Percentiles rank a stretch among this genome's conserved stretches.
Conservation (phyloP, 345 rosid genomes). For the Pistacia vera region DNA sequence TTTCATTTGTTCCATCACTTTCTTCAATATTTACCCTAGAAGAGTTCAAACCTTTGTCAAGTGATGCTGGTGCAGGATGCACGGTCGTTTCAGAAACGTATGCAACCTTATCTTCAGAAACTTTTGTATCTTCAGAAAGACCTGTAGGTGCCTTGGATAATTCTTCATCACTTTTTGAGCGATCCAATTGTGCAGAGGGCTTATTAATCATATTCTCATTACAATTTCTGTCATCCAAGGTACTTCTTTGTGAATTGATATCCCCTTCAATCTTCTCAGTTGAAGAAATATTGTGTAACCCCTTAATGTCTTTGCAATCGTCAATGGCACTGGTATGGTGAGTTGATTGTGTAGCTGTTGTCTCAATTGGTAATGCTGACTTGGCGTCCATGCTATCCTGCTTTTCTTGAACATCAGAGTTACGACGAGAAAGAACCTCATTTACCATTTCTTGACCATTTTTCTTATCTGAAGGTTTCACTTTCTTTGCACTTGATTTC, state of each 20-base stretch:
- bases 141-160: conserved; percentile 29
- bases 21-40: conserved; percentile 40
- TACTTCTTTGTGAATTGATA: conserved; percentile 21
- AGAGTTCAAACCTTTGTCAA: conserved; percentile 31
- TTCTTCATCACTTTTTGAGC: conserved; percentile 30
- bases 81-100: conserved; percentile 29
- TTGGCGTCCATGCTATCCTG: conserved; percentile 35
- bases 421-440: conserved; percentile 28
- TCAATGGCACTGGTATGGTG: conserved; percentile 32
- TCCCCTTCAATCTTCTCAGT: conserved; percentile 37
- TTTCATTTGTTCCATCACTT: conserved; percentile 21
- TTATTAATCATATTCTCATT: conserved; percentile 22
- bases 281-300: conserved; percentile 41
- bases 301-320: conserved; percentile 70
- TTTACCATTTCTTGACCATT: conserved; percentile 17
- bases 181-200: conserved; percentile 21
- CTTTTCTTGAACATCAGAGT: conserved; percentile 42
- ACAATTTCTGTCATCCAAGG: conserved; percentile 23
- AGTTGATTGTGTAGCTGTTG: conserved; percentile 27
- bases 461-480: conserved; percentile 44
- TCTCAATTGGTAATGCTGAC: conserved; percentile 25
- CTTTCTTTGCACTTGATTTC: conserved; percentile 38
- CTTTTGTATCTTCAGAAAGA: conserved; percentile 32
- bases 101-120: conserved; percentile 22
- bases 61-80: conserved; percentile 39